Percentiles rank a stretch among this genome's conserved stretches.
Evolutionary conservation across 306 rosid genomes (phyloP).

Genomic region (Dalbergia oliveri): DNA sequence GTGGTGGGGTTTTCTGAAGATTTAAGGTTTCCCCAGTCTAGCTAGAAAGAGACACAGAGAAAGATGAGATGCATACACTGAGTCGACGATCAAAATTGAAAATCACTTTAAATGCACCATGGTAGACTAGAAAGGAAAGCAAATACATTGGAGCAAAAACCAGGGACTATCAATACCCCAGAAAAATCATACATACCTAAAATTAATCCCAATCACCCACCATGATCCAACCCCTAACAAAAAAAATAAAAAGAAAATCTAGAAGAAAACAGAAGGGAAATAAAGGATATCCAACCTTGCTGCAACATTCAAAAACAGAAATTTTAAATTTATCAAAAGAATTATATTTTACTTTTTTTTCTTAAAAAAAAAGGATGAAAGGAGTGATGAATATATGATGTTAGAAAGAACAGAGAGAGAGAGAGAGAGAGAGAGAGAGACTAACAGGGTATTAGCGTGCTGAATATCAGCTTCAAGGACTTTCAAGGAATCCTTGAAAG

Average conservation of each 20-base stretch:
- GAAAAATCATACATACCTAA: conserved; percentile 31
- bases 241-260: background rate
- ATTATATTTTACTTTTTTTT: background rate
- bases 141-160: conserved; percentile 19
- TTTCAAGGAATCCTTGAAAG: conserved; percentile 96
- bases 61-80: background rate
- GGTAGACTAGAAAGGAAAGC: background rate
- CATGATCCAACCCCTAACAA: conserved; percentile 9
- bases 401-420: background rate
- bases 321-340: background rate
- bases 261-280: background rate
- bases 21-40: conserved; percentile 10
- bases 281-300: background rate
- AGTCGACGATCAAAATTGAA: conserved; percentile 19
- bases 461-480: conserved; percentile 99
- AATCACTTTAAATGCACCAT: background rate
- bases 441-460: conserved; percentile 95
- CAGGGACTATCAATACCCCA: conserved; percentile 26
- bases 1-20: conserved; percentile 16
- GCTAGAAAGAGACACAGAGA: background rate
- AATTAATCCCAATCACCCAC: background rate
- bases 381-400: background rate
- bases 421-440: conserved; percentile 1
- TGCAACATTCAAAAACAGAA: conserved; percentile 3
- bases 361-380: background rate